Evolutionary conservation across 75 land plant species (phyloP).

Genomic region (Picea glauca): DNA sequence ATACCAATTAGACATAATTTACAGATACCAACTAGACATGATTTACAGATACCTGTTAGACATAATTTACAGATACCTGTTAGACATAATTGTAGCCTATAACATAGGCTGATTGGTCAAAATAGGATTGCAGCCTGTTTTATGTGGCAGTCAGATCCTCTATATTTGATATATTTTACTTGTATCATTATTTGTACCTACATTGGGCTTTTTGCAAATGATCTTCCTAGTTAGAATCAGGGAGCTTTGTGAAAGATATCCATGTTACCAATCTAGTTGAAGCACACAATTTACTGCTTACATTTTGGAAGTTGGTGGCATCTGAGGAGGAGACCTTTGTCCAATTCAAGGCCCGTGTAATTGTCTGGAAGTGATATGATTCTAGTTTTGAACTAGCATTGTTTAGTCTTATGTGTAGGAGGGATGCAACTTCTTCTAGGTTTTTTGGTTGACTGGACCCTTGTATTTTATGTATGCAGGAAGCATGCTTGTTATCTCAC

Average conservation of each 20-base stretch:
- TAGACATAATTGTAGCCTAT: not conserved
- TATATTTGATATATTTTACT: not conserved
- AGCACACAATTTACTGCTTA: not conserved
- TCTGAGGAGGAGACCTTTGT: not conserved
- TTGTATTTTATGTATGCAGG: constrained; percentile 42
- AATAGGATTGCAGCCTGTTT: not conserved
- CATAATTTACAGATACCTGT: too few relatives aligned
- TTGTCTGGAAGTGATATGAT: not conserved
- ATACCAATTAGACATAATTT: too few relatives aligned
- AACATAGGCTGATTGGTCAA: not conserved
- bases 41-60: not conserved
- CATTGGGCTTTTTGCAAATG: not conserved
- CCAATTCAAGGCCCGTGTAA: not conserved
- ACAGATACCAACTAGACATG: too few relatives aligned
- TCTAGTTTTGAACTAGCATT: constrained; percentile 5
- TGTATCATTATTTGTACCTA: not conserved
- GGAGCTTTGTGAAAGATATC: not conserved
- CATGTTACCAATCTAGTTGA: not conserved
- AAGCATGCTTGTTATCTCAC: constrained; percentile 83
- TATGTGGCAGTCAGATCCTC: not conserved
- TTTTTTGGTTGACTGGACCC: not conserved
- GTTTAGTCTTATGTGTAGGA: not conserved
- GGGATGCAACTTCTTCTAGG: not conserved
- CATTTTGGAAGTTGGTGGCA: not conserved
- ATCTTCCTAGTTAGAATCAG: not conserved